phyloP scores from a whole-genome alignment of 2,329 filamentous ascomycete genomes.

The Periconia digitata region DNA sequence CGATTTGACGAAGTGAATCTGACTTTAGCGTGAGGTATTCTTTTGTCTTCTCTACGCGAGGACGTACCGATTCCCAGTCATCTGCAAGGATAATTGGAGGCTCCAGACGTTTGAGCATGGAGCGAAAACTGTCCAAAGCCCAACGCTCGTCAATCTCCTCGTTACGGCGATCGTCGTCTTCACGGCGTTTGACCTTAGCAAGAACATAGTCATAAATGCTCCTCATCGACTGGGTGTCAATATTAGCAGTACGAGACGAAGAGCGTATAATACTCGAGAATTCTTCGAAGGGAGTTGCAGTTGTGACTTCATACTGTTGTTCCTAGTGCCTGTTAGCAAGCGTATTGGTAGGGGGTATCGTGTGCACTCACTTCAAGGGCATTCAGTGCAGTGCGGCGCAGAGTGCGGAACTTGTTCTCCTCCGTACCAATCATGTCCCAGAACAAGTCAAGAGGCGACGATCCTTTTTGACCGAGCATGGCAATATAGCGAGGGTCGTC shows the following conservation, averaged over 20 bases:
- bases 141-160: slow-evolving; percentile 84
- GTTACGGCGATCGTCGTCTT: slow-evolving; percentile 79
- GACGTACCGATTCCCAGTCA: slow-evolving; percentile 84
- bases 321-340: slow-evolving; percentile 58
- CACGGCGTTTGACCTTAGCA: slow-evolving; percentile 80
- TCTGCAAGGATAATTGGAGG: slow-evolving; percentile 77
- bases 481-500: slow-evolving; percentile 80
- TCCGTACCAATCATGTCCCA: slow-evolving; percentile 96
- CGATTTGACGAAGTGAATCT: slow-evolving; percentile 78
- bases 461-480: slow-evolving; percentile 82
- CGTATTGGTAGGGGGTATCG: background rate
- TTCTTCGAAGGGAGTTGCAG: slow-evolving; percentile 84
- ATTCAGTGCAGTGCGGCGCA: slow-evolving; percentile 81
- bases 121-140: slow-evolving; percentile 80
- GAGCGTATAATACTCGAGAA: slow-evolving; percentile 80
- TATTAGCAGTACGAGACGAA: slow-evolving; percentile 85
- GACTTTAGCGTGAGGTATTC: slow-evolving; percentile 82
- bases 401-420: slow-evolving; percentile 79
- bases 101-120: slow-evolving; percentile 84
- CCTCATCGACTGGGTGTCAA: slow-evolving; percentile 75
- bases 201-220: slow-evolving; percentile 86
- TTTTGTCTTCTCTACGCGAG: slow-evolving; percentile 75
- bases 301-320: slow-evolving; percentile 85
- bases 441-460: slow-evolving; percentile 86
- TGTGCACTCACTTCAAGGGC: slow-evolving; percentile 72